Evolutionary conservation across 2,329 filamentous ascomycete genomes (phyloP).

Genomic region (Pseudocercospora cruenta): DNA sequence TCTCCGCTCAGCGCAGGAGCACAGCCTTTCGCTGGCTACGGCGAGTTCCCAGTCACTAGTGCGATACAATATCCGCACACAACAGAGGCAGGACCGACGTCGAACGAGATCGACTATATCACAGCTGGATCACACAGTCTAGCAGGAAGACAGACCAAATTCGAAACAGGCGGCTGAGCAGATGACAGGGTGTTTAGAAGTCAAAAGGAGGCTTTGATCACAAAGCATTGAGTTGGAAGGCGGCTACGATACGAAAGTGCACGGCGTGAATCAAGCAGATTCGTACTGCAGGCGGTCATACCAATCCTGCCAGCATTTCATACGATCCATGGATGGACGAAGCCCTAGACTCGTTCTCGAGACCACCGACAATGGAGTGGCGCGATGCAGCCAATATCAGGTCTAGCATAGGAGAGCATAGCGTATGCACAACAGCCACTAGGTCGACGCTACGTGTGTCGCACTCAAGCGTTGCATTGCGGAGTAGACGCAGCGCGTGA

Average conservation of each 20-base stretch:
- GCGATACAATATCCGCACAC: constrained; percentile 8
- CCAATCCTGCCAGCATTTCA: neutral
- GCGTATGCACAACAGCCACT: neutral
- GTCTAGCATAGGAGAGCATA: neutral
- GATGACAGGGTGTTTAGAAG: neutral
- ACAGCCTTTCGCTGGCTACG: constrained; percentile 14
- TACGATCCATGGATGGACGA: neutral
- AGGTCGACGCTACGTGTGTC: neutral
- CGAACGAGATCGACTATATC: neutral
- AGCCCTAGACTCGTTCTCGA: too few relatives aligned
- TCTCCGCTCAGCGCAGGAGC: constrained; percentile 31
- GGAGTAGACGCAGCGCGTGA: neutral
- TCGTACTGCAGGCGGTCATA: neutral
- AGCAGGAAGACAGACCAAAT: neutral
- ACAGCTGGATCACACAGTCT: constrained; percentile 1
- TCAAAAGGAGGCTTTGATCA: neutral
- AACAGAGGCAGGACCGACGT: neutral
- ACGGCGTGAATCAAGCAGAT: neutral
- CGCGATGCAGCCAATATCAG: neutral
- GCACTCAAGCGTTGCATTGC: neutral
- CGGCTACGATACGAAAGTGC: neutral
- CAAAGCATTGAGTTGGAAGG: neutral
- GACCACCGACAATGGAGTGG: neutral
- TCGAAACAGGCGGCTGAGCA: neutral
- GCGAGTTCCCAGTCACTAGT: constrained; percentile 8